phyloP scores from a whole-genome alignment of 345 rosid species.

The Populus deltoides region DNA sequence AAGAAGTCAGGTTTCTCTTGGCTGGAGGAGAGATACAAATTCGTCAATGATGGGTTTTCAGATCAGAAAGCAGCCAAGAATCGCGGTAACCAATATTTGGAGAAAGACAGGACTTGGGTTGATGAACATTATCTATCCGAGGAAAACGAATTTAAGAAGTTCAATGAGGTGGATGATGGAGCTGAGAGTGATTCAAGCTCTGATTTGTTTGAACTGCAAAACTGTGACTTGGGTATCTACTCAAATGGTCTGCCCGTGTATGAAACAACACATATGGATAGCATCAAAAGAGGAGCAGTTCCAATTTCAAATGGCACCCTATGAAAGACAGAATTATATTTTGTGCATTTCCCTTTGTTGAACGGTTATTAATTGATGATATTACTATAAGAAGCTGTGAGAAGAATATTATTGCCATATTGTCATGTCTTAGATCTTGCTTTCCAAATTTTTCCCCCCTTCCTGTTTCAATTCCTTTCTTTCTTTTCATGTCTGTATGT shows the following conservation, averaged over 20 bases:
- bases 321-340: not conserved
- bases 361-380: constrained; percentile 4
- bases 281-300: constrained; percentile 56
- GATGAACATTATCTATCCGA: constrained; percentile 15
- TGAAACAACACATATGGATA: constrained; percentile 75
- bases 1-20: constrained; percentile 18
- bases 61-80: constrained; percentile 5
- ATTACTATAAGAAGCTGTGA: constrained; percentile 1
- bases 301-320: constrained; percentile 48
- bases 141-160: constrained; percentile 33
- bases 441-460: not conserved
- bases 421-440: not conserved
- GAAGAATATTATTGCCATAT: constrained; percentile 7
- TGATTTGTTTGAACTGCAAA: constrained; percentile 86
- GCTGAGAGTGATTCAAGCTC: constrained; percentile 94
- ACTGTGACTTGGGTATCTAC: constrained; percentile 59
- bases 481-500: not conserved
- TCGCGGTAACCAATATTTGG: not conserved
- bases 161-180: constrained; percentile 48
- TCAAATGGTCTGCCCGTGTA: constrained; percentile 82
- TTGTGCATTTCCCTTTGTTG: constrained; percentile 5
- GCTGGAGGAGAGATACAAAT: constrained; percentile 11
- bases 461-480: not conserved
- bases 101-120: constrained; percentile 33
- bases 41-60: constrained; percentile 1